Evolutionary conservation across 306 rosid genomes (phyloP).

Genomic region (Glycyrrhiza uralensis): DNA sequence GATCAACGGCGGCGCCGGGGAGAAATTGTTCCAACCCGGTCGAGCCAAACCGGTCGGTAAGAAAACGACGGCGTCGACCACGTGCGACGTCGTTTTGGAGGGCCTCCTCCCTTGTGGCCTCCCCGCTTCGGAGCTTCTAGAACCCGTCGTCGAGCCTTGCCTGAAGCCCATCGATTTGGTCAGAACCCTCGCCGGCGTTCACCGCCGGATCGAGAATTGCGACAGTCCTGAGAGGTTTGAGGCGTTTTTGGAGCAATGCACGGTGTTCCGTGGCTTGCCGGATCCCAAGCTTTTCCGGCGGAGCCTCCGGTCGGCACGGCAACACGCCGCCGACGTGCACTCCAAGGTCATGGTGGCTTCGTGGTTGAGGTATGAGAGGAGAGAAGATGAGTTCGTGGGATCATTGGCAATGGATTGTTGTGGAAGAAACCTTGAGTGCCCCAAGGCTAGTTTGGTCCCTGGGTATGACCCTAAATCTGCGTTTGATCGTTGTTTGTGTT

Average conservation of each 20-base stretch:
- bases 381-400: constrained; percentile 79
- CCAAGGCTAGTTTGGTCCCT: constrained; percentile 52
- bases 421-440: constrained; percentile 71
- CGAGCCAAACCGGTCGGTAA: constrained; percentile 48
- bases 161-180: constrained; percentile 55
- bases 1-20: constrained; percentile 29
- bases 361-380: constrained; percentile 73
- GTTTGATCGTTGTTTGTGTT: constrained; percentile 43
- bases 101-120: constrained; percentile 61
- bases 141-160: constrained; percentile 56
- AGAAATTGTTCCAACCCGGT: constrained; percentile 45
- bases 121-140: constrained; percentile 55
- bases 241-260: constrained; percentile 58
- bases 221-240: constrained; percentile 45
- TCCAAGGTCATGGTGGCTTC: constrained; percentile 62
- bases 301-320: constrained; percentile 66
- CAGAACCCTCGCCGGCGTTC: constrained; percentile 42
- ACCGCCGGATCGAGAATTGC: constrained; percentile 44
- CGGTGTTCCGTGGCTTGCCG: constrained; percentile 41
- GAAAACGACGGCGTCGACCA: not conserved
- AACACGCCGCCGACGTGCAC: constrained; percentile 68
- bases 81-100: constrained; percentile 33
- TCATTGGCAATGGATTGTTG: constrained; percentile 58
- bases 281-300: constrained; percentile 66
- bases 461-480: constrained; percentile 66